Conservation (phyloP, 2,329 filamentous ascomycete species). For the Fusarium brevicatenulatum region DNA sequence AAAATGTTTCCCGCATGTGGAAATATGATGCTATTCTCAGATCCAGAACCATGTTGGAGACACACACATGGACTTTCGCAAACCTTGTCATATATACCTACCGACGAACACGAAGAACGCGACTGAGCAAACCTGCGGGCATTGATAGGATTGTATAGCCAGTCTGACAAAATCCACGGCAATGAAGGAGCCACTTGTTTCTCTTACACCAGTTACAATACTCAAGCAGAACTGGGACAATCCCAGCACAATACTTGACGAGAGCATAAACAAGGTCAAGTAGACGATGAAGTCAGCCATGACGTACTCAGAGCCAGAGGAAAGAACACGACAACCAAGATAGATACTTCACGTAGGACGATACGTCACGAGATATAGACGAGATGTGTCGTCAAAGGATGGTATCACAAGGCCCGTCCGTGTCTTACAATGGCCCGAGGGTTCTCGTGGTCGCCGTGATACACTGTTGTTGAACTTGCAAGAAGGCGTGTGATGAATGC, state of each 20-base stretch:
- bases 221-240: not conserved
- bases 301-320: not conserved
- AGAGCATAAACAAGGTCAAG: not conserved
- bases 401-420: slow-evolving; percentile 14
- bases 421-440: slow-evolving; percentile 13
- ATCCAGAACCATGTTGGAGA: not conserved
- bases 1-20: not conserved
- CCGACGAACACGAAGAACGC: not conserved
- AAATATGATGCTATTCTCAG: not conserved
- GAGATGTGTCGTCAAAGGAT: slow-evolving; percentile 23
- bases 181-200: not conserved
- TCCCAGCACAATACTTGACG: not conserved
- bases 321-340: not conserved
- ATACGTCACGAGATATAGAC: slow-evolving; percentile 25
- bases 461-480: not conserved
- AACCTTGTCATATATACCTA: not conserved
- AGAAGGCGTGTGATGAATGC: not conserved
- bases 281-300: not conserved
- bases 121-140: not conserved
- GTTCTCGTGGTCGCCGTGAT: slow-evolving; percentile 3
- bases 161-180: not conserved
- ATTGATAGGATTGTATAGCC: not conserved
- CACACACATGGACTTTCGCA: not conserved
- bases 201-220: not conserved
- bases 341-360: not conserved